phyloP scores from a whole-genome alignment of 139 green algal genomes.

The Chlorella sp. region DNA sequence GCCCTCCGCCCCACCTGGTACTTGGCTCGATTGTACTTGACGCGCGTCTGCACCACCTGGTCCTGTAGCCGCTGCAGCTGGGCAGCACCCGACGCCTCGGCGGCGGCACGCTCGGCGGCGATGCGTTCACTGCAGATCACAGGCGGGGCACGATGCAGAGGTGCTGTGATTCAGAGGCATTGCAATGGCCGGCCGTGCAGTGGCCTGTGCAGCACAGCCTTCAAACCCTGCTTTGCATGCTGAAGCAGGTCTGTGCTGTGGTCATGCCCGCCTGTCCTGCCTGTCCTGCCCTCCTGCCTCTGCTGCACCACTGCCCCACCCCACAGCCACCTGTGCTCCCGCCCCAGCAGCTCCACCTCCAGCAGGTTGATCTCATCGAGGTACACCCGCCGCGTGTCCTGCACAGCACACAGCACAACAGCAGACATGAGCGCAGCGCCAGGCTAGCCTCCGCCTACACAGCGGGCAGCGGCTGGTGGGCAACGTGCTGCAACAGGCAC shows the following conservation, averaged over 20 bases:
- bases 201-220: no score
- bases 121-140: conserved; percentile 3
- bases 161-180: no score
- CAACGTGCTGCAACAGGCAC: no score
- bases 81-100: conserved; percentile 43
- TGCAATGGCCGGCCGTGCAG: no score
- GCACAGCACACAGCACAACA: not conserved
- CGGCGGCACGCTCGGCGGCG: conserved; percentile 34
- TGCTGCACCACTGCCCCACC: no score
- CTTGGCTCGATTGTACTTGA: conserved; percentile 68
- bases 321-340: conserved; percentile 24
- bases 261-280: no score
- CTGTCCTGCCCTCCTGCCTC: no score
- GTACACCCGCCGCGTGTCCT: conserved; percentile 64
- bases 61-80: conserved; percentile 57
- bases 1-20: conserved; percentile 14
- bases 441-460: no score
- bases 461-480: not conserved
- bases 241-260: no score
- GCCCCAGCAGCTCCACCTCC: conserved; percentile 55
- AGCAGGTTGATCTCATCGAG: conserved; percentile 56
- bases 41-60: conserved; percentile 48
- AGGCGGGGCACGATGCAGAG: no score
- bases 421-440: not conserved
- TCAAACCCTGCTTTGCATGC: no score